Evolutionary conservation across 2,329 filamentous ascomycete species (phyloP).

Genomic region (Trichoderma koningiopsis): DNA sequence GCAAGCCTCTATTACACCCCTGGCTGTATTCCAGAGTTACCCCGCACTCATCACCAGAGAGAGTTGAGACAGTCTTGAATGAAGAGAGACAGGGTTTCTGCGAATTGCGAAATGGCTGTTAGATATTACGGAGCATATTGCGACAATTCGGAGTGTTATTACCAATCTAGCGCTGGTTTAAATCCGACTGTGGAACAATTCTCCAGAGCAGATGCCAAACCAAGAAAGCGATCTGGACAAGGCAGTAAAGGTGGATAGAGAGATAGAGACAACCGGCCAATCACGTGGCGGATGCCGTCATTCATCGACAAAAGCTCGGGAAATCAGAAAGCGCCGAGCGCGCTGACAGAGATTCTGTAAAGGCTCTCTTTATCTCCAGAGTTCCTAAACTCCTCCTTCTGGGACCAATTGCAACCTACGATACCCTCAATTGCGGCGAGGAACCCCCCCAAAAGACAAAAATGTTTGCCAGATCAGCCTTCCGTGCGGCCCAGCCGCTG

Average conservation of each 20-base stretch:
- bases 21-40: not conserved
- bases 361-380: not conserved
- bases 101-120: not conserved
- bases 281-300: slow-evolving; percentile 27
- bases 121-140: not conserved
- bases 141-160: not conserved
- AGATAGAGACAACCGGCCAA: slow-evolving; percentile 12
- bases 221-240: not conserved
- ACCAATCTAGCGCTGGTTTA: not conserved
- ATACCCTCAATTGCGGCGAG: slow-evolving; percentile 14
- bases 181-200: not conserved
- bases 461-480: slow-evolving; percentile 69
- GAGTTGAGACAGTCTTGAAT: not conserved
- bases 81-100: not conserved
- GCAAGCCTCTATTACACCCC: not conserved
- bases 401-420: not conserved
- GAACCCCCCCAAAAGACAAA: slow-evolving; percentile 10
- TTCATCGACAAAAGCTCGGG: slow-evolving; percentile 13
- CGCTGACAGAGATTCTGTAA: not conserved
- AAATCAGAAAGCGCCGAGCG: not conserved
- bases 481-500: slow-evolving; percentile 66
- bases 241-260: slow-evolving; percentile 1
- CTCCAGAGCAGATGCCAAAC: not conserved
- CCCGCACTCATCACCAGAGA: not conserved
- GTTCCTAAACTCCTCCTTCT: not conserved